Base-by-base conservation (phyloP, 1,139 yeast genomes). In the Pichia sp. region DNA sequence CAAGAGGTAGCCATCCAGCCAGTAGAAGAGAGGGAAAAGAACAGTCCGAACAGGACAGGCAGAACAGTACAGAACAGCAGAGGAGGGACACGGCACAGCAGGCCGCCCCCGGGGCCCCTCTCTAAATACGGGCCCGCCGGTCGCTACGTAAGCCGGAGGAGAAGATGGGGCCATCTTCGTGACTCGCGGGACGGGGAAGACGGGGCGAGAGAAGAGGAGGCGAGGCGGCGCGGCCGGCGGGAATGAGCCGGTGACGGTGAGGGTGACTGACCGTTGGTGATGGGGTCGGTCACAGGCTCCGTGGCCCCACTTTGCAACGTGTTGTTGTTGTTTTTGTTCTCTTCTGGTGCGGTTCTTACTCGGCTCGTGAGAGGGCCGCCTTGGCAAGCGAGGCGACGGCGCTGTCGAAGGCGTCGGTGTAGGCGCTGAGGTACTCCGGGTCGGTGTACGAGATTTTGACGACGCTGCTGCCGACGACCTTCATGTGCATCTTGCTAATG, bases 401-500 rank as follows among this genome's bases (percentile, higher is more conserved):
- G 40, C 15, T 13, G n/a, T 13, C 10, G 40, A 36, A 15, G 15
- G 40, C 40, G 40, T 13, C 40, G 7, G 15, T 15, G n/a, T 36
- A 36, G 40, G 40, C 15, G 15, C 15, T 11, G 40, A 36, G 40
- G 15, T 36, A 36, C 15, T 36, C 40, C 7, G 40, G 40, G 43
- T 31, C 31, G 4, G 50, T 47, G 36, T 47, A 36, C 3, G 40
- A 36, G 40, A 36, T 13, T 15, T 36, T 36, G 40, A 36, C 40
- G 40, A 36, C 40, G n/a, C 6, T 26, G 26, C 19, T 7, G 26
- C 13, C 36, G 19, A 49, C 42, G 8, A 41, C 11, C 4, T 44
- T 41, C 50, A 51, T 47, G 13, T 43, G 30, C 5, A 51, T 19
- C 41, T 51, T 51, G 26, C 4, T 16, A n/a, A 32, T 47, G 5